Conservation (phyloP, 169 alveolate genomes). For the Plasmodium vivax region DNA sequence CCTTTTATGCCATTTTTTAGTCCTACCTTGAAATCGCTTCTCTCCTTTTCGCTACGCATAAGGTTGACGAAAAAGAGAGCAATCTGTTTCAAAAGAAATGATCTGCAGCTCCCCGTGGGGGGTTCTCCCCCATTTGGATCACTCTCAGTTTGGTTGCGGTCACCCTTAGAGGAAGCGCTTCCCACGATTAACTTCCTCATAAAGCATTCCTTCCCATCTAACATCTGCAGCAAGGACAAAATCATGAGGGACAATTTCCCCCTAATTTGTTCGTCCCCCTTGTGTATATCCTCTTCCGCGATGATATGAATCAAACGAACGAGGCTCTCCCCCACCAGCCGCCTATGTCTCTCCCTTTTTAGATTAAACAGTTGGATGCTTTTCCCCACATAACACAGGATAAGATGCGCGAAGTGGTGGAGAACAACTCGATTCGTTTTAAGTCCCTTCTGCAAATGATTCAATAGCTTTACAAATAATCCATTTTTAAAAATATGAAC, state of each 20-base stretch:
- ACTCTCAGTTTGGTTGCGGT: background rate
- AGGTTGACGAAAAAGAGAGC: background rate
- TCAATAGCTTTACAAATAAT: conserved; percentile 17
- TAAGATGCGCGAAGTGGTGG: conserved; percentile 16
- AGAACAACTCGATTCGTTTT: background rate
- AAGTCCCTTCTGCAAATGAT: background rate
- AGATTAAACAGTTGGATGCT: conserved; percentile 6
- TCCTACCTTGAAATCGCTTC: background rate
- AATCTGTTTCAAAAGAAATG: conserved; percentile 3
- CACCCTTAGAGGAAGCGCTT: background rate
- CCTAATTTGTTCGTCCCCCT: background rate
- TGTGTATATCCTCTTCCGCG: background rate
- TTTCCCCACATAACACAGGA: conserved; percentile 14
- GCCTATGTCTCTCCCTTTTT: conserved; percentile 17
- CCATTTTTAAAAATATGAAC: conserved; percentile 38
- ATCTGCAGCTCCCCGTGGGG: background rate
- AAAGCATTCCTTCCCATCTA: conserved; percentile 25
- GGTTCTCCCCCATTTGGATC: background rate
- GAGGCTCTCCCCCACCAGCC: background rate
- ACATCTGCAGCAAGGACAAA: conserved; percentile 38
- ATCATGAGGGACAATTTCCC: conserved; percentile 30
- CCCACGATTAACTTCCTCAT: conserved; percentile 8
- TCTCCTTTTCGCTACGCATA: conserved; percentile 1
- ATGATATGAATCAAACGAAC: background rate
- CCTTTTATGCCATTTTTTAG: background rate